Evolutionary conservation across 1,284 basidiomycete genomes (phyloP).

Genomic region (Rhodotorula sp.): DNA sequence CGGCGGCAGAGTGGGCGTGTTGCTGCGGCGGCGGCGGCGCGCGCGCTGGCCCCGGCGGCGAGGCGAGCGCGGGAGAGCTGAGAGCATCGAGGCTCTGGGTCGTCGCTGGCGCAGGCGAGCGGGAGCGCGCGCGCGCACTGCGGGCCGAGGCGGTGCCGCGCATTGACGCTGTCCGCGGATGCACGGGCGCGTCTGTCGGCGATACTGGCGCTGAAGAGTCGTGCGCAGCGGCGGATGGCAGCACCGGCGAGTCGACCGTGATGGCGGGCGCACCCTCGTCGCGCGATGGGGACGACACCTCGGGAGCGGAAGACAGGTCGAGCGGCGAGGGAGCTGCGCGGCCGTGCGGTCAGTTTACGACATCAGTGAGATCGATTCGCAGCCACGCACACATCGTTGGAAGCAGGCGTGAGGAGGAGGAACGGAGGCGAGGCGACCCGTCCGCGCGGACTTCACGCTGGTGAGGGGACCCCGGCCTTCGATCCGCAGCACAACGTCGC

Average conservation of each 20-base stretch:
- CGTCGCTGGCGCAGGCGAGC: slow-evolving; percentile 8
- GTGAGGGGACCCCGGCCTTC: too few species aligned
- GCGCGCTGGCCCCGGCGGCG: background rate
- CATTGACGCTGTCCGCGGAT: background rate
- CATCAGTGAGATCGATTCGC: too few species aligned
- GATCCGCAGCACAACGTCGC: too few species aligned
- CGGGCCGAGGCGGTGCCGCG: background rate
- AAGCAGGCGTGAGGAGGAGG: too few species aligned
- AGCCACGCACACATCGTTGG: too few species aligned
- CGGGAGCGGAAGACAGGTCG: background rate
- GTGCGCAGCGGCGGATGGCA: background rate
- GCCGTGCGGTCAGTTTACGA: too few species aligned
- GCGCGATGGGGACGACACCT: background rate
- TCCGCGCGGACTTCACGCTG: too few species aligned
- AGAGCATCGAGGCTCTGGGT: slow-evolving; percentile 1
- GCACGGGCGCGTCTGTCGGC: background rate
- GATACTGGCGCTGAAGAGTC: background rate
- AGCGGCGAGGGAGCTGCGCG: background rate
- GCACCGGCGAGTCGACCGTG: background rate
- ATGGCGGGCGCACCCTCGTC: background rate
- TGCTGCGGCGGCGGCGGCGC: background rate
- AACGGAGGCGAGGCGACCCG: too few species aligned
- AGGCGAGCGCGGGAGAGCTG: background rate
- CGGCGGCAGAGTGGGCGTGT: background rate
- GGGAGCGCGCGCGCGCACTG: background rate